Base-by-base conservation (phyloP, 1,284 basidiomycete genomes). In the Anthracocystis walkeri region DNA sequence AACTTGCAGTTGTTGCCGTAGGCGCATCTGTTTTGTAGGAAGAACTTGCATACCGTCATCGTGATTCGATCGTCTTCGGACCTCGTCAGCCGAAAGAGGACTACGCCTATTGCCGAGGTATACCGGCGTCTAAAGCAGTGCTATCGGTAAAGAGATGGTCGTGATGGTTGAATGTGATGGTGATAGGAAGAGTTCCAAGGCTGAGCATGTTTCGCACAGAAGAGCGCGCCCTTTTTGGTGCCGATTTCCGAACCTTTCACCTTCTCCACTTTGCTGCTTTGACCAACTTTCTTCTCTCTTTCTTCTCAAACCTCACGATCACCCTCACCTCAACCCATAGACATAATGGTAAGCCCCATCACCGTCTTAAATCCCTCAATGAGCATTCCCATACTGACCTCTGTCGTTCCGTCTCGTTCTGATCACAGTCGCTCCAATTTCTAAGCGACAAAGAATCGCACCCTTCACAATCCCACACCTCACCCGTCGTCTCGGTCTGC, bases 1-100 rank as follows among this genome's bases (percentile, higher is more conserved):
- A 77, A 77, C 55, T 77, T 77, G 70, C 75, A 77, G 40, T 77
- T 77, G 70, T 77, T 70, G 42, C 75, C 75, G 61, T 73, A 77
- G 2, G 75, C 75, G 56, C 75, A 77, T 48, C 75, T 18, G 53
- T 69, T 65, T 55, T 77, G 75, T 4, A 69, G 63, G 58, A 77
- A 77, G 66, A 73, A 77, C 58, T 67, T 77, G 70, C 75, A 77
- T n/a, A 77, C 70, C 16, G 69, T 67, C 75, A 77, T 77, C 23
- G 16, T 63, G 33, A n/a, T 23, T 23, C 21, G 25, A 16, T 7
- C 5, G n/a, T 21, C 4, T 23, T 16, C 7, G 45, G 16, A 12
- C 23, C 21, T 23, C 5, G 7, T 23, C 25, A 27, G 46, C 1
- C 45, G 45, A 29, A 29, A 7, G 31, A 33, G 8, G 6, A 33